phyloP scores from a whole-genome alignment of 139 green algal species.

The Tetraselmis chui region DNA sequence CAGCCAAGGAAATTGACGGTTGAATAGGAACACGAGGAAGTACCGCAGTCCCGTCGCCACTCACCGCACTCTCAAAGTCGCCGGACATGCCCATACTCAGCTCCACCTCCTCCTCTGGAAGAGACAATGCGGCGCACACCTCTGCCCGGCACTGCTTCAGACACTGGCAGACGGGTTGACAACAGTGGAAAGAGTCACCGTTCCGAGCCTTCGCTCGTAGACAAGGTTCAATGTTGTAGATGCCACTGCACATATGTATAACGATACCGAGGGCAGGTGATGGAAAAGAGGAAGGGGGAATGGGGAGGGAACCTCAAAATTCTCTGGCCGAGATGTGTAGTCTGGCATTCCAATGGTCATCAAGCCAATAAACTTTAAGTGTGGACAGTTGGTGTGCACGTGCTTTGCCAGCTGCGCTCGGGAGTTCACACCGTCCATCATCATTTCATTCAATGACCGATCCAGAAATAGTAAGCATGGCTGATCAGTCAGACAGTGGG shows the following conservation, averaged over 20 bases:
- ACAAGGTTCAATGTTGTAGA: no score
- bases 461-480: no score
- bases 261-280: no score
- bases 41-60: no score
- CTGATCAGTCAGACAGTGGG: no score
- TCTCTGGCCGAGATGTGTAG: slow-evolving; percentile 90
- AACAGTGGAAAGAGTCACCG: not conserved
- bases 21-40: no score
- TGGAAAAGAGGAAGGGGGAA: no score
- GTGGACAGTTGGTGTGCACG: slow-evolving; percentile 49
- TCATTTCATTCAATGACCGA: no score
- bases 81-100: slow-evolving; percentile 97
- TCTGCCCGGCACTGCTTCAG: slow-evolving; percentile 49
- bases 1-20: no score
- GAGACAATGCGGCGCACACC: slow-evolving; percentile 45
- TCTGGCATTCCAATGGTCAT: slow-evolving; percentile 99
- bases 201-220: no score
- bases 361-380: slow-evolving; percentile 73
- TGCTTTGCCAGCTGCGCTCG: slow-evolving; percentile 50
- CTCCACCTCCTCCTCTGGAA: slow-evolving; percentile 57
- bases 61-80: slow-evolving; percentile 90
- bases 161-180: slow-evolving; percentile 32
- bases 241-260: no score
- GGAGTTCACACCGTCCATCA: no score
- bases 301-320: slow-evolving; percentile 88